phyloP scores from a whole-genome alignment of 306 rosid species.

The Quercus engelmannii region DNA sequence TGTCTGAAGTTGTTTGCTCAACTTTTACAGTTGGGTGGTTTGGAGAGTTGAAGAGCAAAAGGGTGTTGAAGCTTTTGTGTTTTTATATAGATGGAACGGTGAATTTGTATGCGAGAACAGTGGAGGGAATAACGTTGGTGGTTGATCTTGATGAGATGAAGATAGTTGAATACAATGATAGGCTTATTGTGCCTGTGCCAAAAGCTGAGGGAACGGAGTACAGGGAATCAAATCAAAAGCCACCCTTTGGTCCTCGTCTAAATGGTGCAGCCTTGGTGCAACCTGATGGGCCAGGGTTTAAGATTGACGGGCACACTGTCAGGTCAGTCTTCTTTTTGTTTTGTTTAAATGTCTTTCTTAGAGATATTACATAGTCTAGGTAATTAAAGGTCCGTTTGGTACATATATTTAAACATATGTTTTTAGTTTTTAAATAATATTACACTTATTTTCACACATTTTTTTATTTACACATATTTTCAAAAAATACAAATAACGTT shows the following conservation, averaged over 20 bases:
- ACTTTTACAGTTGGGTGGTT: constrained; percentile 35
- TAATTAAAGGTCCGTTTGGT: rapidly evolving
- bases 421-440: too few species aligned
- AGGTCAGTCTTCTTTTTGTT: constrained; percentile 6
- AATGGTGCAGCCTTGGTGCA: constrained; percentile 16
- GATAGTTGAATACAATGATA: constrained; percentile 27
- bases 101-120: constrained; percentile 30
- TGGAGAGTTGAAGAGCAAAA: constrained; percentile 16
- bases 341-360: neutral
- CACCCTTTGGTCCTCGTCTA: constrained; percentile 28
- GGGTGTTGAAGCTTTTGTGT: constrained; percentile 19
- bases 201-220: constrained; percentile 34
- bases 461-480: too few species aligned
- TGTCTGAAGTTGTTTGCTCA: constrained; percentile 26
- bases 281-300: constrained; percentile 30
- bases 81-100: constrained; percentile 26
- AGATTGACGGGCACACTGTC: constrained; percentile 22
- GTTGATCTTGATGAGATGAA: constrained; percentile 38
- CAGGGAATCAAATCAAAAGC: constrained; percentile 19
- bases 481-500: too few species aligned
- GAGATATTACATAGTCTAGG: too few species aligned
- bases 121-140: constrained; percentile 36
- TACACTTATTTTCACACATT: rapidly evolving
- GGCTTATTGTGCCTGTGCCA: constrained; percentile 25
- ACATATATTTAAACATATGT: rapidly evolving